Evolutionary conservation across 148 eudicot species (phyloP).

Genomic region (Rheum nobile): DNA sequence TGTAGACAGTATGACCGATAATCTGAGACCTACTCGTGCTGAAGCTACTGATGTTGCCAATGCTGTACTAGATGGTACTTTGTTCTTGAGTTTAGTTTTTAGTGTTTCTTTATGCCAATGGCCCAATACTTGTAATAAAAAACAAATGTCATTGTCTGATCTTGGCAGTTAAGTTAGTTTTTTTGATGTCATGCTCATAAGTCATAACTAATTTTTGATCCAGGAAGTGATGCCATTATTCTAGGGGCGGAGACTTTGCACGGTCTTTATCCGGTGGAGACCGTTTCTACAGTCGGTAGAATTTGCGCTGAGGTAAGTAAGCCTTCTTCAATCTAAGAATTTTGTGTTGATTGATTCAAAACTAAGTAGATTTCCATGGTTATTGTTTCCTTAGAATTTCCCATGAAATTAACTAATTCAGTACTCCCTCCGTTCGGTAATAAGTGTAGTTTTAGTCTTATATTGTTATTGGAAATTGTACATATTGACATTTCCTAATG

Average conservation of each 20-base stretch:
- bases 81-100: not conserved
- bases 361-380: not conserved
- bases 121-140: not conserved
- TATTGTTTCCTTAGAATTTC: not conserved
- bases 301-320: slow-evolving; percentile 91
- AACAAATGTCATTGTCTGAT: not conserved
- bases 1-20: slow-evolving; percentile 96
- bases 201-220: not conserved
- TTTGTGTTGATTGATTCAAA: not conserved
- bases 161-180: not conserved
- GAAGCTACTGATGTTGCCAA: slow-evolving; percentile 99
- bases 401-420: not conserved
- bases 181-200: not conserved
- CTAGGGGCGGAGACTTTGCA: slow-evolving; percentile 95
- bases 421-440: too few relatives aligned
- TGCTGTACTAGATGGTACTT: slow-evolving; percentile 82
- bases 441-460: too few relatives aligned
- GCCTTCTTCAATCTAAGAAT: not conserved
- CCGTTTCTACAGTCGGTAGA: slow-evolving; percentile 70
- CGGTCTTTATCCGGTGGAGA: slow-evolving; percentile 82
- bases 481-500: too few relatives aligned
- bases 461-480: too few relatives aligned
- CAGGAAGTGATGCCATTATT: slow-evolving; percentile 93
- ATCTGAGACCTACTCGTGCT: slow-evolving; percentile 95
- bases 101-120: too few relatives aligned